A percentile compares a stretch with the other conserved stretches of the same genome.
phyloP scores from a whole-genome alignment of 75 land plant genomes.

The Cryptomeria japonica region DNA sequence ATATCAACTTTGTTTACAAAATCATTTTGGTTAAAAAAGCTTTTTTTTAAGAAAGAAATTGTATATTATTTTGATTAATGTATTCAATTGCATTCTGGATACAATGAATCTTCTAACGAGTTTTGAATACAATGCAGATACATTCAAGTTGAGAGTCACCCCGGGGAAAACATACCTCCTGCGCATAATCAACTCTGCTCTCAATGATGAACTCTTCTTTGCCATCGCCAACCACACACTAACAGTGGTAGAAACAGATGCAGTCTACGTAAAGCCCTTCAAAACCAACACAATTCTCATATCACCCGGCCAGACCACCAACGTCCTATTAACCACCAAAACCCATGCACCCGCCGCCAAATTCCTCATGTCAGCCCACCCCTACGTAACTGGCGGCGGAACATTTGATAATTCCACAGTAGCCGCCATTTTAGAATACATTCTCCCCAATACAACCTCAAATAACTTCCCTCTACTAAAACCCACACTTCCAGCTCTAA shows the following conservation, averaged over 20 bases:
- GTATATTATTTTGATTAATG: background rate
- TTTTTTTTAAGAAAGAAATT: no score
- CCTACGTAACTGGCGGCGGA: conserved; percentile 41
- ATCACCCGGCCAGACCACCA: conserved; percentile 64
- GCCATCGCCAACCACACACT: conserved; percentile 17
- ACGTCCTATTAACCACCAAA: conserved; percentile 15
- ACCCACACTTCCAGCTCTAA: conserved; percentile 47
- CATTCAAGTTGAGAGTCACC: conserved; percentile 16
- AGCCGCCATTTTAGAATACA: conserved; percentile 38
- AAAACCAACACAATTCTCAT: conserved; percentile 34
- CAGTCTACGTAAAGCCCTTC: conserved; percentile 16
- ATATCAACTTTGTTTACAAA: no score
- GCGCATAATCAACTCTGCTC: no score
- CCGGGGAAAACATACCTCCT: no score
- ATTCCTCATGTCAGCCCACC: conserved; percentile 38
- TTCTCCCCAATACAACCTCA: background rate
- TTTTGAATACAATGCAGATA: conserved; percentile 8
- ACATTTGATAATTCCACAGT: conserved; percentile 49
- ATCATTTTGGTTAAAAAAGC: no score
- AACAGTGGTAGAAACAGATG: conserved; percentile 24
- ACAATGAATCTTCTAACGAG: background rate
- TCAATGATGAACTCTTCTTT: no score
- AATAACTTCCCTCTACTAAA: conserved; percentile 13
- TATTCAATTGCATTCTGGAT: background rate
- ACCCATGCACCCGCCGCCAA: conserved; percentile 11